Evolutionary conservation across 2,329 filamentous ascomycete species (phyloP).

Genomic region (Ambrosiella beaveri): DNA sequence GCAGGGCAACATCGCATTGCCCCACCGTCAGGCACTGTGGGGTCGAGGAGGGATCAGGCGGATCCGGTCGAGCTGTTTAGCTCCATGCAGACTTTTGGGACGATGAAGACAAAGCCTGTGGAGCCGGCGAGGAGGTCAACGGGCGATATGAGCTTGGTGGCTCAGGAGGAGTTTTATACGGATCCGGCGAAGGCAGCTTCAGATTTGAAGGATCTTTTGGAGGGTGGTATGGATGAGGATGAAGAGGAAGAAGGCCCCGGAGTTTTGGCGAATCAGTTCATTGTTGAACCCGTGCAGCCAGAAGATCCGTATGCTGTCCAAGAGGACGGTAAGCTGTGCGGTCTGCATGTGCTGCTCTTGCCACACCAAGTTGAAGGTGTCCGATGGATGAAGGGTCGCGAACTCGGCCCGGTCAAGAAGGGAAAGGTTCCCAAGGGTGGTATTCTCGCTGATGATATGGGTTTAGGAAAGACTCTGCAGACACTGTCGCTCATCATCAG

Average conservation of each 20-base stretch:
- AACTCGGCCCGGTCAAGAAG: conserved; percentile 70
- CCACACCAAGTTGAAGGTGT: conserved; percentile 92
- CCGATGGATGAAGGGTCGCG: conserved; percentile 86
- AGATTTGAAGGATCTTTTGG: conserved; percentile 66
- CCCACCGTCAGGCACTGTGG: conserved; percentile 18
- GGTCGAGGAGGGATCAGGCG: conserved; percentile 21
- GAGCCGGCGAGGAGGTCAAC: conserved; percentile 8
- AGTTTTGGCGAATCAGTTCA: background rate
- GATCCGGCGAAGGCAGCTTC: conserved; percentile 55
- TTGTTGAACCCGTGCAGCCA: background rate
- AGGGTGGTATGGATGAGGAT: conserved; percentile 63
- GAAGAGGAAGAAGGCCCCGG: conserved; percentile 23
- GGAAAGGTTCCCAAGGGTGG: conserved; percentile 75
- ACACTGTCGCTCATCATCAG: conserved; percentile 75
- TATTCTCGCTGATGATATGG: conserved; percentile 95
- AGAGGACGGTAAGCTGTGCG: conserved; percentile 39
- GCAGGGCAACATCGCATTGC: conserved; percentile 25
- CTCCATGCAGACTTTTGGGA: background rate
- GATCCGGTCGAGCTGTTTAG: conserved; percentile 2
- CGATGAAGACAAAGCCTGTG: conserved; percentile 1
- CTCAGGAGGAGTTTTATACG: conserved; percentile 39
- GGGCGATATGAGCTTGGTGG: conserved; percentile 10
- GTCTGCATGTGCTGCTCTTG: conserved; percentile 71
- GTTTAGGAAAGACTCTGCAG: conserved; percentile 89
- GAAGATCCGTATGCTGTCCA: conserved; percentile 4